A percentile compares a stretch with the other conserved stretches of the same genome.
These are phyloP conservation scores for Hirsutella rhossiliensis DNA, from an alignment of 2,329 filamentous ascomycete genomes.

Conservation along the genomic window DNA sequence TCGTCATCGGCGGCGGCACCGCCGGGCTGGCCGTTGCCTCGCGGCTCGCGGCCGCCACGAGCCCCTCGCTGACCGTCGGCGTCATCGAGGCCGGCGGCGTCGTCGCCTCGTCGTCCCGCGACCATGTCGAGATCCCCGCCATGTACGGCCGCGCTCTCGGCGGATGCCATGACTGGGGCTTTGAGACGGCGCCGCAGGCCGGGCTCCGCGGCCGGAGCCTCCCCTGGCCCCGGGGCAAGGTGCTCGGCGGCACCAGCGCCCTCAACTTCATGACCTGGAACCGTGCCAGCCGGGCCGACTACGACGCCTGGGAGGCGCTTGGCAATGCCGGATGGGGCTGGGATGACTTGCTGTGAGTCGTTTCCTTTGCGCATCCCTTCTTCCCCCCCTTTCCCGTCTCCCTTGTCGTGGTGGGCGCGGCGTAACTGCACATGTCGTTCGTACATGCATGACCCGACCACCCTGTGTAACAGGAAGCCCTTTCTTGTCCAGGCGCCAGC, in stretches of 20 bases:
- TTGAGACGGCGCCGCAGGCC: slow-evolving; percentile 25
- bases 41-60: slow-evolving; percentile 29
- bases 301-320: slow-evolving; percentile 43
- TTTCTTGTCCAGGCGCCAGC: no score
- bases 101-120: slow-evolving; percentile 12
- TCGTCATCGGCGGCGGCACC: slow-evolving; percentile 42
- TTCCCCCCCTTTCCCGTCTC: background rate
- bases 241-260: slow-evolving; percentile 50
- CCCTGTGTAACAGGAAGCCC: no score
- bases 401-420: no score
- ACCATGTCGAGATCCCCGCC: slow-evolving; percentile 26
- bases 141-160: slow-evolving; percentile 23
- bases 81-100: slow-evolving; percentile 21
- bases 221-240: slow-evolving; percentile 30
- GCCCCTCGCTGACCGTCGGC: slow-evolving; percentile 13
- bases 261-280: slow-evolving; percentile 48
- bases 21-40: slow-evolving; percentile 38
- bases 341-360: slow-evolving; percentile 23
- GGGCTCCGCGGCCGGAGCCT: slow-evolving; percentile 25
- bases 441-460: no score
- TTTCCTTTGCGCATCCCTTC: background rate
- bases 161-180: slow-evolving; percentile 27
- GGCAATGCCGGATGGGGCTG: slow-evolving; percentile 49
- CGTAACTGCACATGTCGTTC: no score
- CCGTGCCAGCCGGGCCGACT: slow-evolving; percentile 32